A percentile compares a stretch with the other conserved stretches of the same genome.
These are phyloP conservation scores for Spinacia oleracea DNA, from an alignment of 179 eudicot genomes.

Conservation along the genomic window DNA sequence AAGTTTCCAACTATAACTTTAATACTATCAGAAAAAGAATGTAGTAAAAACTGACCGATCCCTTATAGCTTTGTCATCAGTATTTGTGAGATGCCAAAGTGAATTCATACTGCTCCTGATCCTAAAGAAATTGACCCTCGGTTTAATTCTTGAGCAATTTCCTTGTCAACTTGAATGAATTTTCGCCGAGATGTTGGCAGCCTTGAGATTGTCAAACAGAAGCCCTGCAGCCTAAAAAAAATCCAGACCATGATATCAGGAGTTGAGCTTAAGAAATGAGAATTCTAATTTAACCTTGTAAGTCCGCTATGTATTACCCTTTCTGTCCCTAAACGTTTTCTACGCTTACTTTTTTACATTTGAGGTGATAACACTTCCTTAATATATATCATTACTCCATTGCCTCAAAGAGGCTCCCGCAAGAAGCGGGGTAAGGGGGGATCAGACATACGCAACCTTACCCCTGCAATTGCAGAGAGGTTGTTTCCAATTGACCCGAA, in stretches of 20 bases:
- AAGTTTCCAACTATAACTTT: background rate
- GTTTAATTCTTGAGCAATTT: constrained; percentile 25
- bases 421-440: too few species aligned
- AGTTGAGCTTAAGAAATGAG: background rate
- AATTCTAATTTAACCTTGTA: background rate
- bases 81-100: background rate
- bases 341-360: too few species aligned
- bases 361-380: too few species aligned
- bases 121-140: constrained; percentile 23
- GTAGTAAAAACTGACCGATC: background rate
- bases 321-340: too few species aligned
- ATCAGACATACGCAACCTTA: too few species aligned
- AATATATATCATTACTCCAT: too few species aligned
- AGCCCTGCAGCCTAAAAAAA: constrained; percentile 35
- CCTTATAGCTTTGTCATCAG: background rate
- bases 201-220: constrained; percentile 41
- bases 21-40: background rate
- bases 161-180: constrained; percentile 32
- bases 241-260: background rate
- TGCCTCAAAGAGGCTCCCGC: too few species aligned
- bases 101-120: constrained; percentile 21
- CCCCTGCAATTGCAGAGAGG: too few species aligned
- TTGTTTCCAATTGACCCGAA: too few species aligned
- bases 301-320: background rate
- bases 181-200: constrained; percentile 40